A percentile compares a stretch with the other conserved stretches of the same genome.
These are phyloP conservation scores for Acephala macrosclerotiorum DNA, from an alignment of 2,329 filamentous ascomycete genomes.

Conservation along the genomic window DNA sequence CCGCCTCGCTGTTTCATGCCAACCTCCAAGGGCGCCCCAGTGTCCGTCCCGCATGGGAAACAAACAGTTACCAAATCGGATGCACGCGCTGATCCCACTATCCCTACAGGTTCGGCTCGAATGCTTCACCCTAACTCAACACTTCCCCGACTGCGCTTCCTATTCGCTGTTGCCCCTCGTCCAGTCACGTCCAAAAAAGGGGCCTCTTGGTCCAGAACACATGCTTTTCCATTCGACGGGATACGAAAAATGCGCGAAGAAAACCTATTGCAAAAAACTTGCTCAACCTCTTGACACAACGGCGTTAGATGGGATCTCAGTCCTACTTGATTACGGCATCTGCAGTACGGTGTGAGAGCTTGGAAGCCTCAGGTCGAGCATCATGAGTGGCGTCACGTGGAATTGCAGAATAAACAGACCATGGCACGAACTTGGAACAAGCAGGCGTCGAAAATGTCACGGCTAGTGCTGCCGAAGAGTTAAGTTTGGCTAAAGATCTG, in stretches of 20 bases:
- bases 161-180: neutral
- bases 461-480: neutral
- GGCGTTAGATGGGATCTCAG: neutral
- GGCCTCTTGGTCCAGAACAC: neutral
- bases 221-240: neutral
- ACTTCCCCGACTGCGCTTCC: neutral
- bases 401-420: neutral
- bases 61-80: conserved; percentile 6
- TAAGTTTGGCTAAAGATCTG: neutral
- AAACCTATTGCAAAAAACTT: neutral
- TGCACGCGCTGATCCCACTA: neutral
- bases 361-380: conserved; percentile 5
- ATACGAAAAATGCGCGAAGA: neutral
- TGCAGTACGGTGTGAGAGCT: conserved; percentile 5
- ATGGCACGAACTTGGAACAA: neutral
- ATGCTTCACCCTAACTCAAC: neutral
- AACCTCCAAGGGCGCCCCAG: too few species aligned
- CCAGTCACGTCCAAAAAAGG: neutral
- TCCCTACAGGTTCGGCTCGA: neutral
- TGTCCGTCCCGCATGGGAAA: neutral
- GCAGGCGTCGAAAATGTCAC: neutral
- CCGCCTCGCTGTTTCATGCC: conserved; percentile 8
- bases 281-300: neutral
- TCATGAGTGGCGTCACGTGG: conserved; percentile 1
- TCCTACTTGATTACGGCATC: conserved; percentile 6